Percentiles rank a stretch among this genome's conserved stretches.
These are phyloP conservation scores for Chlorella sorokiniana DNA, from an alignment of 139 green algal genomes.

Conservation along the genomic window DNA sequence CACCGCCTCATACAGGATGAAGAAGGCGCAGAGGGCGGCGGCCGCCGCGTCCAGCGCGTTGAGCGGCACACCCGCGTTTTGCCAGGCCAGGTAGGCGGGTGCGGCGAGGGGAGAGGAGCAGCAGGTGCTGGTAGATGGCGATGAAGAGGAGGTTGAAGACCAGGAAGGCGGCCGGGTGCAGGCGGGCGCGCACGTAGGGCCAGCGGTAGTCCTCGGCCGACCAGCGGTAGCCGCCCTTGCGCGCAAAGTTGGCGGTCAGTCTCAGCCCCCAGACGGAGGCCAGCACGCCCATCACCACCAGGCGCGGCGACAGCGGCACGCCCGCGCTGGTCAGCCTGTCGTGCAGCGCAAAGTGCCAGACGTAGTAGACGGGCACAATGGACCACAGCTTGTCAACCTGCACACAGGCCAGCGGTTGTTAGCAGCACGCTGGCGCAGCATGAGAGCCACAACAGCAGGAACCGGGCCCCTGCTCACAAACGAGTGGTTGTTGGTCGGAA, in stretches of 20 bases:
- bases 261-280: conserved; percentile 45
- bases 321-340: background rate
- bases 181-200: conserved; percentile 9
- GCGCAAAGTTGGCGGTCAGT: conserved; percentile 59
- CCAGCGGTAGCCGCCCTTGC: conserved; percentile 47
- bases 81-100: conserved; percentile 38
- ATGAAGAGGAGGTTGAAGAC: conserved; percentile 49
- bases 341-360: conserved; percentile 33
- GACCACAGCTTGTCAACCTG: conserved; percentile 42
- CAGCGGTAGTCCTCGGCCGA: conserved; percentile 45
- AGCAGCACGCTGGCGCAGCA: background rate
- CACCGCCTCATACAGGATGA: conserved; percentile 34
- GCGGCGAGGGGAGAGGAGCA: conserved; percentile 22
- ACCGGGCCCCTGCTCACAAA: background rate
- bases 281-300: conserved; percentile 19
- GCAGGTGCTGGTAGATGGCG: conserved; percentile 42
- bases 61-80: background rate
- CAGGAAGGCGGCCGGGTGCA: conserved; percentile 29
- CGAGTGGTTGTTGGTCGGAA: conserved; percentile 33
- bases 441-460: background rate
- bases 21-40: conserved; percentile 4
- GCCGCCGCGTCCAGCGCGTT: conserved; percentile 32
- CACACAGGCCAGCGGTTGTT: background rate
- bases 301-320: conserved; percentile 14
- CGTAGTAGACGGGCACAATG: conserved; percentile 19